Evolutionary conservation across 768 basidiomycete genomes (phyloP).

Genomic region (Amyloporia xantha): DNA sequence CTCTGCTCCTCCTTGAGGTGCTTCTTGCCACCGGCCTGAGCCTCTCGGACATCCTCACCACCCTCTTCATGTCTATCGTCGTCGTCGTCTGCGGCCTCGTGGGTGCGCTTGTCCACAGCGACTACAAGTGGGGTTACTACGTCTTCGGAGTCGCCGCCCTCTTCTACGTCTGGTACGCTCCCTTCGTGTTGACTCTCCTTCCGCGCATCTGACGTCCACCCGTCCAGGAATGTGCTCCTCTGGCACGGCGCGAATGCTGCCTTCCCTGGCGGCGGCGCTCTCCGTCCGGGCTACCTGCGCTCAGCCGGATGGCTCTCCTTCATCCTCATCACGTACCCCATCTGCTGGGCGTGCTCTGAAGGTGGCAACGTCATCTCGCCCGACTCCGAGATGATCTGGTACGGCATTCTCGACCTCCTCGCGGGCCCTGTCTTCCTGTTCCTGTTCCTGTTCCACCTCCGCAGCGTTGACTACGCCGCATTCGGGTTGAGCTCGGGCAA

Average conservation of each 20-base stretch:
- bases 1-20: constrained; percentile 39
- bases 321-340: constrained; percentile 52
- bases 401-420: constrained; percentile 40
- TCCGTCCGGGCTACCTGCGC: constrained; percentile 23
- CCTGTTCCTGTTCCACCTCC: constrained; percentile 22
- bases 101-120: constrained; percentile 39
- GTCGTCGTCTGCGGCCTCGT: constrained; percentile 39
- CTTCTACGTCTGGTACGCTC: constrained; percentile 32
- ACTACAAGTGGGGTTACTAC: constrained; percentile 49
- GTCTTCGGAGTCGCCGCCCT: constrained; percentile 39
- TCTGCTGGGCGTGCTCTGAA: constrained; percentile 50
- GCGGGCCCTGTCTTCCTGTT: constrained; percentile 33
- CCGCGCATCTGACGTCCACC: no score
- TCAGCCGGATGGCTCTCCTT: constrained; percentile 43
- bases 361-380: constrained; percentile 45
- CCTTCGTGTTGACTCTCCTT: no score
- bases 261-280: constrained; percentile 19
- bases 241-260: constrained; percentile 21
- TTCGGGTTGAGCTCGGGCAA: constrained; percentile 23
- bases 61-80: constrained; percentile 39
- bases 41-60: constrained; percentile 37
- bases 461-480: constrained; percentile 21
- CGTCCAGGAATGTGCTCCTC: constrained; percentile 29
- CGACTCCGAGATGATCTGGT: constrained; percentile 48
- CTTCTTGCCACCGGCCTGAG: constrained; percentile 41